These are phyloP conservation scores for Coniochaeta ligniaria DNA, from an alignment of 2,329 filamentous ascomycete genomes.

Conservation along the genomic window DNA sequence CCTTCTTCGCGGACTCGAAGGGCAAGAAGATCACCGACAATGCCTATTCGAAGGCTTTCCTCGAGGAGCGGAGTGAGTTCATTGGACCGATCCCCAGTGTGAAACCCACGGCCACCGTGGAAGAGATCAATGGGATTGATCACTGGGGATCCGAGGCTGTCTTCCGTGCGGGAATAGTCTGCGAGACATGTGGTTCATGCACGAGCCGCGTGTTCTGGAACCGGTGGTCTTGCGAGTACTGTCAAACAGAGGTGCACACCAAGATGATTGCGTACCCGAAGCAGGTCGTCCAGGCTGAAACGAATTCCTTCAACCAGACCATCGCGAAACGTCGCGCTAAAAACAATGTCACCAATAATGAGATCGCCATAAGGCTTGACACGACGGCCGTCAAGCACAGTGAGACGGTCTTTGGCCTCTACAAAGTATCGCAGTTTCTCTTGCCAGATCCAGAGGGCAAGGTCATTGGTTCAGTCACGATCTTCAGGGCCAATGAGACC, in stretches of 20 bases:
- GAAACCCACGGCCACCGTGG: no score
- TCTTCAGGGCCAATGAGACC: slow-evolving; percentile 47
- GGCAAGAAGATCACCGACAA: slow-evolving; percentile 12
- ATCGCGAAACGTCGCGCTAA: neutral
- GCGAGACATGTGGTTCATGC: slow-evolving; percentile 55
- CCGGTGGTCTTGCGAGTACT: slow-evolving; percentile 53
- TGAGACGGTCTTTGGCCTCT: slow-evolving; percentile 10
- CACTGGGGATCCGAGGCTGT: slow-evolving; percentile 40
- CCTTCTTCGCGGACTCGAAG: slow-evolving; percentile 38
- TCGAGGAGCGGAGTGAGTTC: slow-evolving; percentile 44
- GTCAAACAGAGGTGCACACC: no score
- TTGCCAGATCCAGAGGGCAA: slow-evolving; percentile 34
- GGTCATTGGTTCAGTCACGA: slow-evolving; percentile 42
- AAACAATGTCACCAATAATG: neutral
- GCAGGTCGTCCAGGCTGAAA: neutral
- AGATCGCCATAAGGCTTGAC: neutral
- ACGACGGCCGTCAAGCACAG: neutral
- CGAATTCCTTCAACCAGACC: neutral
- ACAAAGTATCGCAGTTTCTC: slow-evolving; percentile 28
- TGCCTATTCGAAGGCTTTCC: slow-evolving; percentile 48
- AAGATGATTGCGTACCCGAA: neutral
- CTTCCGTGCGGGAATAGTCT: slow-evolving; percentile 59
- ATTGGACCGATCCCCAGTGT: slow-evolving; percentile 26
- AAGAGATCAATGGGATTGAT: no score
- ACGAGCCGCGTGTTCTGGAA: slow-evolving; percentile 53